A percentile compares a stretch with the other conserved stretches of the same genome.
These are phyloP conservation scores for Wickerhamomyces alni DNA, from an alignment of 805 yeast species.

Conservation along the genomic window DNA sequence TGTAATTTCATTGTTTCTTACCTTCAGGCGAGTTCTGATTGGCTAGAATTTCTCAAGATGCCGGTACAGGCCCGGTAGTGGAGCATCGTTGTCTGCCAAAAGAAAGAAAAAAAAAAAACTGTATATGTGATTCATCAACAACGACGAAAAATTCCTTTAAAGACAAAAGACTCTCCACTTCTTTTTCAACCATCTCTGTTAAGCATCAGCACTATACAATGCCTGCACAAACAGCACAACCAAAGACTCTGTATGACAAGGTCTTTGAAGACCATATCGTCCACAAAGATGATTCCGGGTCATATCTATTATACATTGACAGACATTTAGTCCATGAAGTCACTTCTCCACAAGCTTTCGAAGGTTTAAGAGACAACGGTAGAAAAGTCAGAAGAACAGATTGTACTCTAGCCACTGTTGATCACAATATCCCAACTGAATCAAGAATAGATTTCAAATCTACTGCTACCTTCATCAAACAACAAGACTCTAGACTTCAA, in stretches of 20 bases:
- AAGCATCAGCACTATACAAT: constrained; percentile 8
- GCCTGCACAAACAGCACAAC: constrained; percentile 31
- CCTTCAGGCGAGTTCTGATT: constrained; percentile 12
- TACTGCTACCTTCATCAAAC: constrained; percentile 75
- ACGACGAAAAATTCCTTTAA: background rate
- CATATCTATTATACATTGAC: constrained; percentile 84
- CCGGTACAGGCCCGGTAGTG: constrained; percentile 9
- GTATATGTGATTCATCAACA: constrained; percentile 1
- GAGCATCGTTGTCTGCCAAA: background rate
- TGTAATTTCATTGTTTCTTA: background rate
- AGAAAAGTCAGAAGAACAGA: constrained; percentile 87
- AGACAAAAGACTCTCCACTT: background rate
- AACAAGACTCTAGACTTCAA: constrained; percentile 88
- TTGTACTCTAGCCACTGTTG: constrained; percentile 92
- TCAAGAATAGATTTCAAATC: constrained; percentile 74
- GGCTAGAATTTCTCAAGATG: constrained; percentile 3
- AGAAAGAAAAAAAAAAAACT: background rate
- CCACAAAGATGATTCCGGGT: constrained; percentile 82
- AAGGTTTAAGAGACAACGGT: constrained; percentile 84
- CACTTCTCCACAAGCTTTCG: constrained; percentile 98
- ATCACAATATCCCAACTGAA: constrained; percentile 94
- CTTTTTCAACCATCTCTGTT: background rate
- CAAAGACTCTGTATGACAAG: constrained; percentile 88
- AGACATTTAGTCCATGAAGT: constrained; percentile 98
- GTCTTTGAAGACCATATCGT: constrained; percentile 94